Base-by-base conservation (phyloP, 306 rosid species). In the Parietaria judaica region DNA sequence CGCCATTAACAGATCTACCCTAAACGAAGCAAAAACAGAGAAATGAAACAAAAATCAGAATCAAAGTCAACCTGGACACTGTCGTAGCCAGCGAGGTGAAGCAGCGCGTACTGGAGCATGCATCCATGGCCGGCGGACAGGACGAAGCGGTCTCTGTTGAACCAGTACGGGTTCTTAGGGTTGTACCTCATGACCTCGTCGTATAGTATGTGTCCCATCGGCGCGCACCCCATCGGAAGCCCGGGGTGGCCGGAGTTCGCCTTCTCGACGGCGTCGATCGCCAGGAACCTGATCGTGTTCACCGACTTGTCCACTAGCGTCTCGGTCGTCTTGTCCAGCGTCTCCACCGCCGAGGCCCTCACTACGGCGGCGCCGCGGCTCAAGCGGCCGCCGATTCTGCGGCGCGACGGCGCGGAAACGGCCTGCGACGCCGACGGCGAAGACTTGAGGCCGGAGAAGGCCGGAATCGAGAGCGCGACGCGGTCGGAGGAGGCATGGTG, bases 211-310 rank as follows among this genome's bases (percentile, higher is more conserved):
- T 92, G 99, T 35, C 96, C 99, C 85, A 88, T 72, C 4, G 99
- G 99, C 13, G 99, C 99, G 56, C 99, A 92, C 0, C 99, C 99
- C 99, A 92, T 92, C 14, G 99, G 99, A 23, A 92, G 36, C 46
- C 99, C 99, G 36, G 96, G 99, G 68, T 92, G 99, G 36, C 99
- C 99, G 45, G 96, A 88, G 47, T 82, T 92, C 0, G 99, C 99
- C 72, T 88, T 92, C 77, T 92, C 99, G 0, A 88, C 99, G 0
- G 99, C 81, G 64, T 88, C 99, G 39, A 92, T 58, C 0, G 99
- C 79, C 35, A 92, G 61, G 70, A 92, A 92, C 3, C 99, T 87
- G 83, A 92, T 92, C 77, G 96, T 80, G 80, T 92, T 92, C 36
- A 92, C 61, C 61, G 99, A 92, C 64, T 92, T 88, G 34, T 86